Evolutionary conservation across 306 rosid genomes (phyloP), one percentile per base, ranked within the genome.

Genomic region (Quercus variabilis): DNA sequence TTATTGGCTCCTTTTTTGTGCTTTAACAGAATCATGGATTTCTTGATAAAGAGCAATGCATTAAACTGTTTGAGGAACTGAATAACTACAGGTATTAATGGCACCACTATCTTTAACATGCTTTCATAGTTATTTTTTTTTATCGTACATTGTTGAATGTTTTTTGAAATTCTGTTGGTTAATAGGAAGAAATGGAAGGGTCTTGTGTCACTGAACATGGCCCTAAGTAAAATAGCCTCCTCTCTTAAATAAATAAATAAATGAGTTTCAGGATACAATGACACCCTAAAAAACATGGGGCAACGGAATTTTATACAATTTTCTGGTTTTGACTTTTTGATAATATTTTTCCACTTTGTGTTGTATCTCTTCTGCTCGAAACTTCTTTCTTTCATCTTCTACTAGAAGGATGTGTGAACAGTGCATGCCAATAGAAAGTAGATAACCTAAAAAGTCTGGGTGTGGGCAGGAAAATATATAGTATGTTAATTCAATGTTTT

Each of bases 31-130:
- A 85, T 52, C 72, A 2, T 85, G 89, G 87, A 78, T 67, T 9
- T 86, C 88, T 95, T 76, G 84, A 88, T 75, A 89, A 89, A 84
- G 85, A 80, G 51, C 96, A 95, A 78, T 93, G 97, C 87, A 90
- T 93, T 76, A 64, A 74, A 77, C 94, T 95, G 23, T 89, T 95
- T 81, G 91, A 91, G 87, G 98, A 93, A 85, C 80, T 95, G 79
- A 86, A 90, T 83, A 90, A 89, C 38, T 95, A 95, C 88, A 93
- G 99, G 99, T 95, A 88, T 67, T 63, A 46, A 46, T 49, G 54
- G 69, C 73, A 64, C 19, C 81, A 26, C 35, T 69, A 4, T 81
- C 43, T 78, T 74, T 43, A 71, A 65, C 6, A 76, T 74, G 78
- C 38, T 82, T 72, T 83, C 74, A 33, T 56, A 76, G 68, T 74